Conservation (phyloP, 1,284 basidiomycete species). For the Vanrija humicola region DNA sequence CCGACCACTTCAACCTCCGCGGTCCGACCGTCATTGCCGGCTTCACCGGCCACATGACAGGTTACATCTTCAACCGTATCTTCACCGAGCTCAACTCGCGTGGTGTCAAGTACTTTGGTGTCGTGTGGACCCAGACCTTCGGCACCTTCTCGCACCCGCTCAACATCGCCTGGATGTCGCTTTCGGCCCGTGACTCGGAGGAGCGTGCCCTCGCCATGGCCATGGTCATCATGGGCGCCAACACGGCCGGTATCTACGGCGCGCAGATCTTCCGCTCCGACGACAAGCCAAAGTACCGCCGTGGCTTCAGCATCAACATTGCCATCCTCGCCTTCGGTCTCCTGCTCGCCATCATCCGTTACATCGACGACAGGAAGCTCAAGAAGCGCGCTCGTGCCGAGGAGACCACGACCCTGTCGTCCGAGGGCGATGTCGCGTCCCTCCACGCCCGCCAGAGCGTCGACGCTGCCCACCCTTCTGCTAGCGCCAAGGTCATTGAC, state of each 20-base stretch:
- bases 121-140: slow-evolving; percentile 30
- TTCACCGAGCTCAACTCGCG: slow-evolving; percentile 18
- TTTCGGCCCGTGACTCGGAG: slow-evolving; percentile 23
- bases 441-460: too few relatives aligned
- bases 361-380: slow-evolving; percentile 2
- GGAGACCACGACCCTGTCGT: too few relatives aligned
- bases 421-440: too few relatives aligned
- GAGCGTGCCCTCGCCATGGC: slow-evolving; percentile 30
- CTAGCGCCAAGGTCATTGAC: too few relatives aligned
- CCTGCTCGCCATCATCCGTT: slow-evolving; percentile 17
- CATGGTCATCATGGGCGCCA: slow-evolving; percentile 32
- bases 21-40: slow-evolving; percentile 26
- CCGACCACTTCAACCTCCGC: slow-evolving; percentile 28
- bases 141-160: slow-evolving; percentile 34
- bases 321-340: slow-evolving; percentile 24
- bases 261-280: slow-evolving; percentile 34
- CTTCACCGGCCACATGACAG: slow-evolving; percentile 23
- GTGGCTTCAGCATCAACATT: slow-evolving; percentile 28
- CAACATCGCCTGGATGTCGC: slow-evolving; percentile 31
- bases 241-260: slow-evolving; percentile 34
- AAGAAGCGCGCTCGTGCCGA: too few relatives aligned
- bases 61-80: slow-evolving; percentile 28
- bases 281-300: slow-evolving; percentile 31
- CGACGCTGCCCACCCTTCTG: too few relatives aligned
- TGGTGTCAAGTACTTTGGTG: slow-evolving; percentile 26